phyloP scores from a whole-genome alignment of 2,329 filamentous ascomycete genomes.

The Penicillium corylophilum region DNA sequence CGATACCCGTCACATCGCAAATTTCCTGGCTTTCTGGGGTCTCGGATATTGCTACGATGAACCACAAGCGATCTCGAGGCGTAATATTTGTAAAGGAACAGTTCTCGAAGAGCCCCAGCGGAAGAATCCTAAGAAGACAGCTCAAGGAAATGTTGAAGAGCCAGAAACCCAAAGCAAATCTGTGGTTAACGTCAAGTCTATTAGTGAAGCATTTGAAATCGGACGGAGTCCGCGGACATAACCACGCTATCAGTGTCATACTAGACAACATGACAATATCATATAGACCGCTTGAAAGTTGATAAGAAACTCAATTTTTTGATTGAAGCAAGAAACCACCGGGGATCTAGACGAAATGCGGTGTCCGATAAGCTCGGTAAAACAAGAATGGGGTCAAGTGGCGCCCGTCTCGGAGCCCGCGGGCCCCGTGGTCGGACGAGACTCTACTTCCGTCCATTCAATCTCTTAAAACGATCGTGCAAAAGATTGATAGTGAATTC shows the following conservation, averaged over 20 bases:
- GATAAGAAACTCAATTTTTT: background rate
- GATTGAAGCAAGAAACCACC: background rate
- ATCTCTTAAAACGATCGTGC: background rate
- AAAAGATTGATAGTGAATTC: background rate
- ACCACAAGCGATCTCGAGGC: slow-evolving; percentile 34
- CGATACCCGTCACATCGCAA: background rate
- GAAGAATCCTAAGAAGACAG: slow-evolving; percentile 33
- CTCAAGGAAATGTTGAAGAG: slow-evolving; percentile 23
- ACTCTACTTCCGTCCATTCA: background rate
- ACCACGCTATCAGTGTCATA: background rate
- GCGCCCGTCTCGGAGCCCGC: slow-evolving; percentile 1
- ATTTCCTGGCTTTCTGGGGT: background rate
- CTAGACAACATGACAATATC: background rate
- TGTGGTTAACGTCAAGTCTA: slow-evolving; percentile 2
- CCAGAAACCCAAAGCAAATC: slow-evolving; percentile 17
- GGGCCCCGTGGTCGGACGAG: slow-evolving; percentile 11
- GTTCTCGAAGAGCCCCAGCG: slow-evolving; percentile 35
- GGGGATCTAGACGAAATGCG: background rate
- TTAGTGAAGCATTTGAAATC: background rate
- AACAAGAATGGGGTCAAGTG: background rate
- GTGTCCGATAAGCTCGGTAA: background rate
- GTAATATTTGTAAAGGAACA: slow-evolving; percentile 32
- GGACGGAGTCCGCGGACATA: background rate
- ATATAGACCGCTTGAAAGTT: background rate
- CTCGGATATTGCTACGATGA: background rate